phyloP scores from a whole-genome alignment of 805 yeast genomes.

The Brettanomyces custersianus region DNA sequence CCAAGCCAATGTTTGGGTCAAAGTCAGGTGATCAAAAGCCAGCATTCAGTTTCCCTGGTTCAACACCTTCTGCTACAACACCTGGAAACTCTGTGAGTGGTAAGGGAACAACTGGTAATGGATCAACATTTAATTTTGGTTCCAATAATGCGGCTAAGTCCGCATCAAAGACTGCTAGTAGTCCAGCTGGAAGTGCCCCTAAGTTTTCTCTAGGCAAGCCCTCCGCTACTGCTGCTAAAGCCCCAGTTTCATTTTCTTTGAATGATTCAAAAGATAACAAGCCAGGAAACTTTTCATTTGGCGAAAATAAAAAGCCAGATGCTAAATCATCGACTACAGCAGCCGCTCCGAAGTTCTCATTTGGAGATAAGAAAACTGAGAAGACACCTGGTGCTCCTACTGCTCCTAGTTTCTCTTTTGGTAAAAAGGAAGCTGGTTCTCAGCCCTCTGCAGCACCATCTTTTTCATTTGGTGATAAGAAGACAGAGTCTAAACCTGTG shows the following conservation, averaged over 20 bases:
- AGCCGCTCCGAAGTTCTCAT: conserved; percentile 4
- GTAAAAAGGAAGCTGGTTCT: conserved; percentile 5
- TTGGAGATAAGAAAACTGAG: conserved; percentile 1
- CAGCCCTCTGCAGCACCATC: conserved; percentile 2
- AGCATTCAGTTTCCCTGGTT: too few species aligned
- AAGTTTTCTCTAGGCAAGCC: background rate
- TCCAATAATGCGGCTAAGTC: conserved; percentile 3
- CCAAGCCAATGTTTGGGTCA: too few species aligned
- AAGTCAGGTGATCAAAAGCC: too few species aligned
- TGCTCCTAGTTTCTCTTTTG: conserved; percentile 11
- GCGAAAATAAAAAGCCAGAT: conserved; percentile 1
- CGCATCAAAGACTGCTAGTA: conserved; percentile 1
- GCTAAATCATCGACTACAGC: too few species aligned
- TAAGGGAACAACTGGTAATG: background rate
- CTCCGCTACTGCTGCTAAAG: background rate
- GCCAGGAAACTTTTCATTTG: conserved; percentile 6
- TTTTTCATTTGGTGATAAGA: conserved; percentile 10
- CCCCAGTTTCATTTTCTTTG: background rate
- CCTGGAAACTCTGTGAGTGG: background rate
- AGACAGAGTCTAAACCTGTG: background rate
- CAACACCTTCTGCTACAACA: too few species aligned
- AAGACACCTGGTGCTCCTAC: conserved; percentile 2
- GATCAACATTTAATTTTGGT: conserved; percentile 1
- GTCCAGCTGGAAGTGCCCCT: background rate
- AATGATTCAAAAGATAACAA: background rate